Evolutionary conservation across 202 grass and related monocot species (phyloP), one percentile per base, ranked within the genome.

Genomic region (Miscanthus sacchariflorus): DNA sequence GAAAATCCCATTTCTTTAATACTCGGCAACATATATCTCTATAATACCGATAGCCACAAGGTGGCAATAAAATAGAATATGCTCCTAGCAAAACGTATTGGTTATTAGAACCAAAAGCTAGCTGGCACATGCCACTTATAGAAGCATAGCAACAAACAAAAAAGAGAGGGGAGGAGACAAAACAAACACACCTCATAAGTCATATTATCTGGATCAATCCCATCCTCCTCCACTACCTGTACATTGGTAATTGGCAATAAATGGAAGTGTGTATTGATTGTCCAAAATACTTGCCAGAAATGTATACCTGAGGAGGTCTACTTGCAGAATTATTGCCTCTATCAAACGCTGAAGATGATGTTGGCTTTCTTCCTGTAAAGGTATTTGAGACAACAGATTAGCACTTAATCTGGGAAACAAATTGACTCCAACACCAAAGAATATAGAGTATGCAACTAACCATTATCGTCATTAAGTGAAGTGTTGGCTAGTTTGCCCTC

Each of bases 171-270:
- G 54, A 45, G 72, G 27, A 44, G n/a, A 24, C 44, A 27, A 83
- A 70, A 59, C 66, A 78, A 63, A 83, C 79, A 0, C 45, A 99
- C 97, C 97, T 99, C 97, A 46, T 96, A 99, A 81, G 89, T 95
- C 97, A 99, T 99, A 89, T 80, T 85, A 81, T 99, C 97, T 81
- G 87, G 91, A 82, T 99, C 94, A 33, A 99, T 88, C 30, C 39
- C 90, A 74, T 93, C 94, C 35, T 90, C 87, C 42, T 58, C 85
- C 88, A 79, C 72, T 77, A 86, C 89, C 92, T 95, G 89, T 54
- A 56, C 18, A 82, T 86, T 81, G 52, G 48, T 12, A 79, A 40
- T 78, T 83, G 65, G 50, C 25, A 83, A 81, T 78, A 74, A 27
- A 90, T 84, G 63, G 14, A 86, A 86, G 66, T 66, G 23, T n/a